A percentile compares a stretch with the other conserved stretches of the same genome.
Evolutionary conservation across 2,329 filamentous ascomycete genomes (phyloP).

Genomic region (Arthroderma sp.): DNA sequence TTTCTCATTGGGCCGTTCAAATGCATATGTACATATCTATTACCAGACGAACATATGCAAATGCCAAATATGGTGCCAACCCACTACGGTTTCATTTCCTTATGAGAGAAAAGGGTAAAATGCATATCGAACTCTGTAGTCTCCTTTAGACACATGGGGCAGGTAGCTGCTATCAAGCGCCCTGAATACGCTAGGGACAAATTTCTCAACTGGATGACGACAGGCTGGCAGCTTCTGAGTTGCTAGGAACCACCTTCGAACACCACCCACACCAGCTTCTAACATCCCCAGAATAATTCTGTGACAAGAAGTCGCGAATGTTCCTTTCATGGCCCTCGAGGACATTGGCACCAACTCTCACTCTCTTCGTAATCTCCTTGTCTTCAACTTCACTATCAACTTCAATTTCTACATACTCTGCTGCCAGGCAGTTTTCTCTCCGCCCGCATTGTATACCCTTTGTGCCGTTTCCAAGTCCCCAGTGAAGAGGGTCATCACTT

Average conservation of each 20-base stretch:
- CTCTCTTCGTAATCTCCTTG: conserved; percentile 56
- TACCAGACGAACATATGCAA: too few species aligned
- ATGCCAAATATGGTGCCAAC: too few species aligned
- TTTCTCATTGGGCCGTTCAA: too few species aligned
- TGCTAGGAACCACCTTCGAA: conserved; percentile 55
- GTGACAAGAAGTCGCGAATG: conserved; percentile 48
- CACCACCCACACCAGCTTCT: conserved; percentile 94
- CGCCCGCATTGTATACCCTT: conserved; percentile 80
- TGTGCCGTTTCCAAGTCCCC: conserved; percentile 76
- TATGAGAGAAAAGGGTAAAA: too few species aligned
- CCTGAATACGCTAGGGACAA: too few species aligned
- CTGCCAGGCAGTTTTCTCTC: conserved; percentile 61
- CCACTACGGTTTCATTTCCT: too few species aligned
- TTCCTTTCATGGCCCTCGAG: conserved; percentile 66
- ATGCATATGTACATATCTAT: too few species aligned
- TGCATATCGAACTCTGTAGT: too few species aligned
- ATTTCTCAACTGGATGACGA: not conserved
- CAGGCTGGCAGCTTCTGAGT: conserved; percentile 24
- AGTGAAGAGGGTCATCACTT: conserved; percentile 66
- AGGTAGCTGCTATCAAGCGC: too few species aligned
- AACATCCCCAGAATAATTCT: conserved; percentile 54
- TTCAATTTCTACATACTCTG: conserved; percentile 66
- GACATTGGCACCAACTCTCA: conserved; percentile 70
- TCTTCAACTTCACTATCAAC: conserved; percentile 35
- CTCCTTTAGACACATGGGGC: too few species aligned